Conservation (phyloP, 768 basidiomycete genomes). For the Nevesoporus exiguus region DNA sequence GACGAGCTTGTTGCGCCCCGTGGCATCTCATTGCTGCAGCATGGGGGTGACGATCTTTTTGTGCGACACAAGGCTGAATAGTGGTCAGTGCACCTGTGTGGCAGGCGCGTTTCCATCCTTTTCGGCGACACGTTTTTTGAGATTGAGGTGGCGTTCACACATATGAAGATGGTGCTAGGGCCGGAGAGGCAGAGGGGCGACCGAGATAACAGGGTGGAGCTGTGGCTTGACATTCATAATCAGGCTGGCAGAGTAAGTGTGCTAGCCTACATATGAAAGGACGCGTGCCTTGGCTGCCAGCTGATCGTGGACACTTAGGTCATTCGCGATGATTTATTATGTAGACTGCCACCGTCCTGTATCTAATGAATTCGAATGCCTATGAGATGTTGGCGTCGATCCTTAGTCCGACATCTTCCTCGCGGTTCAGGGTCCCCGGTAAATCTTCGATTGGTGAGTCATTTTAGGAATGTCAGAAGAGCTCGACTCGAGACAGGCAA, state of each 20-base stretch:
- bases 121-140: slow-evolving; percentile 55
- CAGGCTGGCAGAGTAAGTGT: slow-evolving; percentile 5
- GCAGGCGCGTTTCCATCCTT: slow-evolving; percentile 45
- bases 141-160: slow-evolving; percentile 50
- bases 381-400: not conserved
- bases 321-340: slow-evolving; percentile 2
- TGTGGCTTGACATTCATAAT: not conserved
- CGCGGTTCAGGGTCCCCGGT: not conserved
- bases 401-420: slow-evolving; percentile 1
- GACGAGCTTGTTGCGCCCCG: slow-evolving; percentile 42
- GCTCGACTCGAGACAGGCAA: slow-evolving; percentile 1
- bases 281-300: not conserved
- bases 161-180: slow-evolving; percentile 43
- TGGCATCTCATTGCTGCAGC: slow-evolving; percentile 39
- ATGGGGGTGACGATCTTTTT: slow-evolving; percentile 43
- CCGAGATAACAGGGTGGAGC: not conserved
- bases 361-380: slow-evolving; percentile 1
- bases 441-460: not conserved
- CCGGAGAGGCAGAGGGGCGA: not conserved
- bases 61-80: slow-evolving; percentile 55
- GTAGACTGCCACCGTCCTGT: slow-evolving; percentile 16
- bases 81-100: slow-evolving; percentile 49
- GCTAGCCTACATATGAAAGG: not conserved
- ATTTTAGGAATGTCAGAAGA: not conserved
- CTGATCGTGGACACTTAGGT: slow-evolving; percentile 13